A percentile compares a stretch with the other conserved stretches of the same genome.
These are phyloP conservation scores for Phialemonium atrogriseum DNA, from an alignment of 2,329 filamentous ascomycete genomes.

Conservation along the genomic window DNA sequence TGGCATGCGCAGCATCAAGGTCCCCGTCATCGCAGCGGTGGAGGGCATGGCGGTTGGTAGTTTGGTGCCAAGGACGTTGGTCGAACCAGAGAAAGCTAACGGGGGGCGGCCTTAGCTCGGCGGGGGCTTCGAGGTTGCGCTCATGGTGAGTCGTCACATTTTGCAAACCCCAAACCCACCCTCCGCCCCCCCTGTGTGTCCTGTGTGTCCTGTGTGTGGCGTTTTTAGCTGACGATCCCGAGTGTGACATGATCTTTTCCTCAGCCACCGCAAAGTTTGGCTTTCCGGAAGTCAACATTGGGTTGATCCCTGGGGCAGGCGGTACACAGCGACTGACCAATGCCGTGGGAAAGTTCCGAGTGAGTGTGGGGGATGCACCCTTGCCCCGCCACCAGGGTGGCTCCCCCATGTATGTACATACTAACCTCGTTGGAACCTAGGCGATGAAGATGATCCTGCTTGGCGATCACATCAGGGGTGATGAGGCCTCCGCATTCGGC, in stretches of 20 bases:
- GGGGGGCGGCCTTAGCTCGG: slow-evolving; percentile 35
- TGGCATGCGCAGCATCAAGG: slow-evolving; percentile 27
- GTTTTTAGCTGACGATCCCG: slow-evolving; percentile 2
- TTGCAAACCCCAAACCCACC: too few relatives aligned
- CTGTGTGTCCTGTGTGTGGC: background rate
- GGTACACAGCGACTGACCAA: slow-evolving; percentile 23
- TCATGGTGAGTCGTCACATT: too few relatives aligned
- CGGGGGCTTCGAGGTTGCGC: slow-evolving; percentile 41
- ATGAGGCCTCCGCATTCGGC: slow-evolving; percentile 10
- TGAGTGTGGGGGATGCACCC: too few relatives aligned
- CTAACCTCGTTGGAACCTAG: too few relatives aligned
- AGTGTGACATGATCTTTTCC: slow-evolving; percentile 28
- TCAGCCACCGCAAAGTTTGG: slow-evolving; percentile 18
- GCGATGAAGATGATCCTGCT: slow-evolving; percentile 18
- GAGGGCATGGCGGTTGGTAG: slow-evolving; percentile 39
- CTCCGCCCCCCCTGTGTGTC: slow-evolving; percentile 17
- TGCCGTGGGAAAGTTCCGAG: slow-evolving; percentile 21
- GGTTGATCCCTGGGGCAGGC: slow-evolving; percentile 20
- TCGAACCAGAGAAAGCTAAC: background rate
- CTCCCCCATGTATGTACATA: too few relatives aligned
- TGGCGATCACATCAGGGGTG: slow-evolving; percentile 9
- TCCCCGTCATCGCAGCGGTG: slow-evolving; percentile 41
- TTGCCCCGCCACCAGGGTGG: slow-evolving; percentile 15
- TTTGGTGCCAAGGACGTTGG: slow-evolving; percentile 1
- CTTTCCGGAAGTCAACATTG: slow-evolving; percentile 22